Evolutionary conservation across 2,329 filamentous ascomycete species (phyloP), one percentile per base, ranked within the genome.

Genomic region (Penicillium aurantiogriseum): DNA sequence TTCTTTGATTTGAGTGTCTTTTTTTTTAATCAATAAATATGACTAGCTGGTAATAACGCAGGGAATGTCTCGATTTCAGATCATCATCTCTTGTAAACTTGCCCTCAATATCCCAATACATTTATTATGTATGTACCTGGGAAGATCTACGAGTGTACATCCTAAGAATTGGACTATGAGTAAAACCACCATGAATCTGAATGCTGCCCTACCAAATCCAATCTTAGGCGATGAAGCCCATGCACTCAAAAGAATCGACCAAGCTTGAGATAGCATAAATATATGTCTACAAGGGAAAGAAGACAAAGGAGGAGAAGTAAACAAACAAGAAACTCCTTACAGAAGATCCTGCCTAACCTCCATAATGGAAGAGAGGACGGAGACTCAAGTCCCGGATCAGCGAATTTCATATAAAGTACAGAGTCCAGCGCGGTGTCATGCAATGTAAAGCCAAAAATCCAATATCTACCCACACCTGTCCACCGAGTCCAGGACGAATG

Each of bases 381-480:
- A 54, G 56, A 54, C 56, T 45, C 36, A 46, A 48, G 56, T 59
- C 56, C 44, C 55, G 48, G 57, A 50, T 54, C 49, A 54, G 54
- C 52, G 53, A 66, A 60, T 60, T 57, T 58, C 62, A 62, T 59
- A 65, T 66, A 66, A 65, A 66, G 61, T 68, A 67, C 66, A 67
- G 48, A 64, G 63, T 61, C 61, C 63, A 63, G 64, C 62, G 60
- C 62, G 61, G 53, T 54, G 58, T 66, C 63, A 67, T 65, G 65
- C 65, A 67, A 65, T 65, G 59, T 64, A 64, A 66, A 57, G 57
- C 60, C 51, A 57, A 46, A 52, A 65, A 53, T 60, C 59, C 62
- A 63, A 65, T 67, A 67, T 67, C 65, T 67, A 66, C 65, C 63
- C 59, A 63, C 59, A 63, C 47, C 54, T 59, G 49, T 62, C 57